Conservation (phyloP, 108 stramenopile genomes). For the Schizochytrium sp. region DNA sequence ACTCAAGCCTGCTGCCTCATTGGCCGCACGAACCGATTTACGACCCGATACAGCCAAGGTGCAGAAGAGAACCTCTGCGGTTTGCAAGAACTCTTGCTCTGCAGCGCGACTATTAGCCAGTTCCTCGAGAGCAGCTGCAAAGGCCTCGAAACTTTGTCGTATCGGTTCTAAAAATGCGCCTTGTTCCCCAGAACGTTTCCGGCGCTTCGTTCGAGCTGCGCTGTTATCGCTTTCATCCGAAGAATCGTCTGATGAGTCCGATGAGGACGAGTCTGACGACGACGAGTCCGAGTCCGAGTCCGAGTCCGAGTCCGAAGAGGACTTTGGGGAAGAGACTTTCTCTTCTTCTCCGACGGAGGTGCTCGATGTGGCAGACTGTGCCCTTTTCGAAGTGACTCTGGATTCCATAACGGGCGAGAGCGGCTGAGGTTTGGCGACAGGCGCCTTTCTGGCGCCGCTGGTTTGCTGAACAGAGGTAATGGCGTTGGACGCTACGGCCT, state of each 20-base stretch:
- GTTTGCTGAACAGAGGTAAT: neutral
- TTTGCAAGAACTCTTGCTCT: conserved; percentile 19
- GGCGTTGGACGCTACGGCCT: no score
- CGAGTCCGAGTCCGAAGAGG: neutral
- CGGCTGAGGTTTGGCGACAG: neutral
- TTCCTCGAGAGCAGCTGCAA: neutral
- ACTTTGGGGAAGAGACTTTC: neutral
- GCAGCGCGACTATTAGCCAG: neutral
- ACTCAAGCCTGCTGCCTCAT: neutral
- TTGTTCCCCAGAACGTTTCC: neutral
- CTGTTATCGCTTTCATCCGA: neutral
- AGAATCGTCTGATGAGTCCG: neutral
- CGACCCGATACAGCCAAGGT: conserved; percentile 15
- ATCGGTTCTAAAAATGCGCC: neutral
- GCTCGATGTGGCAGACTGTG: neutral
- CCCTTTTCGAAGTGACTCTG: neutral
- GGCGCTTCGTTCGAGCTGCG: neutral
- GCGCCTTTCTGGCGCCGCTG: neutral
- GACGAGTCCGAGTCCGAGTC: neutral
- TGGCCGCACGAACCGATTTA: neutral
- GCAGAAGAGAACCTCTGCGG: conserved; percentile 20
- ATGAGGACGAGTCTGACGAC: neutral
- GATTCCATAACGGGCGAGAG: neutral
- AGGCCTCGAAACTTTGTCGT: neutral
- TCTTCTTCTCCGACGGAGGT: neutral